These are phyloP conservation scores for Pseudozyma hubeiensis DNA, from an alignment of 1,284 basidiomycete genomes.

Conservation along the genomic window DNA sequence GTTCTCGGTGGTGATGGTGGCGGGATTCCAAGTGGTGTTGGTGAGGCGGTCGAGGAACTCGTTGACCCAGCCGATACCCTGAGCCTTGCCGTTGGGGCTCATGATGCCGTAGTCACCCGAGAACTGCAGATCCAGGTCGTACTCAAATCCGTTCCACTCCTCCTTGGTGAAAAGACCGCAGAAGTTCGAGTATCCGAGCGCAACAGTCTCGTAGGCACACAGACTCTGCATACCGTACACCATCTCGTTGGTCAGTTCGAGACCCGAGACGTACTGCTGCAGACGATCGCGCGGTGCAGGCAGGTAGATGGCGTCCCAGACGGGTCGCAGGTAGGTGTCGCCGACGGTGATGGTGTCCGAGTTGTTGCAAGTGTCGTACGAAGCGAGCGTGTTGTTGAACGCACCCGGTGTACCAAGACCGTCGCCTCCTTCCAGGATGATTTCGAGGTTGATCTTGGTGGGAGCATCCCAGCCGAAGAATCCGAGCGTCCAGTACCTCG, in stretches of 20 bases:
- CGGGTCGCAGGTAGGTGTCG: slow-evolving; percentile 70
- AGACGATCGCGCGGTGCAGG: slow-evolving; percentile 52
- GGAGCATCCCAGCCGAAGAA: slow-evolving; percentile 59
- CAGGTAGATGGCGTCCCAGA: slow-evolving; percentile 69
- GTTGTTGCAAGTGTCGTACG: slow-evolving; percentile 76
- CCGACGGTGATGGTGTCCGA: slow-evolving; percentile 74
- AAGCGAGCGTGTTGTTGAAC: slow-evolving; percentile 84
- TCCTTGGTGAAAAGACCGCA: slow-evolving; percentile 87
- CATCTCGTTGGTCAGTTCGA: slow-evolving; percentile 70
- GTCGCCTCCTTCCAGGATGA: slow-evolving; percentile 55
- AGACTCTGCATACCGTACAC: slow-evolving; percentile 68
- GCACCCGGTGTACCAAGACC: slow-evolving; percentile 64
- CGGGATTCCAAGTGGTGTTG: slow-evolving; percentile 36
- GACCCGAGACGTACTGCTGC: slow-evolving; percentile 48
- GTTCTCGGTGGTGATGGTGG: slow-evolving; percentile 60
- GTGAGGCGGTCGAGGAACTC: slow-evolving; percentile 64
- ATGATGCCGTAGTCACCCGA: slow-evolving; percentile 78
- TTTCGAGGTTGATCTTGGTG: slow-evolving; percentile 59
- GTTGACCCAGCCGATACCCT: slow-evolving; percentile 82
- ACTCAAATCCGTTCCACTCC: slow-evolving; percentile 83
- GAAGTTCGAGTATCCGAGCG: slow-evolving; percentile 72
- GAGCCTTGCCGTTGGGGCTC: slow-evolving; percentile 80
- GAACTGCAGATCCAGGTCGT: slow-evolving; percentile 73
- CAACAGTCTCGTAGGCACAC: slow-evolving; percentile 64
- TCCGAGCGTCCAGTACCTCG: slow-evolving; percentile 74